Evolutionary conservation across 306 rosid genomes (phyloP).

Genomic region (Rubus parviflorus): DNA sequence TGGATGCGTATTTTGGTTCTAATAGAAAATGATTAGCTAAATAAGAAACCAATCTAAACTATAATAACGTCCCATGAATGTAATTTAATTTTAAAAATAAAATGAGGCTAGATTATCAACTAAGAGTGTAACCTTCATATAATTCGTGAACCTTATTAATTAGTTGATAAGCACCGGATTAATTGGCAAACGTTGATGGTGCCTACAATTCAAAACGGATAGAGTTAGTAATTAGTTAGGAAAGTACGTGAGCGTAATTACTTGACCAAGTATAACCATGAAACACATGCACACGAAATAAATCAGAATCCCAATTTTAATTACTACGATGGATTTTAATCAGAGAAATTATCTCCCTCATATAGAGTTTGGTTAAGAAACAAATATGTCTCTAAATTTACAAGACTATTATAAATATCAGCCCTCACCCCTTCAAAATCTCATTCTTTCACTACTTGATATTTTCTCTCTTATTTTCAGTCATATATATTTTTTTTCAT

Average conservation of each 20-base stretch:
- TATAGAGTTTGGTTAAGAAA: too few species aligned
- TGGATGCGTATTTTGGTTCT: neutral
- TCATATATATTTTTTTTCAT: neutral
- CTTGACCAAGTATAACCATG: neutral
- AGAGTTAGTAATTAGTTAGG: too few species aligned
- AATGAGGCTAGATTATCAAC: neutral
- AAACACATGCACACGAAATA: too few species aligned
- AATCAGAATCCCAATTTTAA: too few species aligned
- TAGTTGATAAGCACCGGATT: neutral
- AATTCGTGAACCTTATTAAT: neutral
- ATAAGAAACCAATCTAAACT: neutral
- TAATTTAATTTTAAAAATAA: too few species aligned
- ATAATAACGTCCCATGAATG: neutral
- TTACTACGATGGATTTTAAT: too few species aligned
- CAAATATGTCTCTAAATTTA: neutral
- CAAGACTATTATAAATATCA: constrained; percentile 12
- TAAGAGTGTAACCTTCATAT: neutral
- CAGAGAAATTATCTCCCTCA: too few species aligned
- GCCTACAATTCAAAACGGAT: neutral
- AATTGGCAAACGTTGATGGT: neutral
- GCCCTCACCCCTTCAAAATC: neutral
- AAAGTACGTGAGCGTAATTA: too few species aligned
- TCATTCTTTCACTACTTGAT: neutral
- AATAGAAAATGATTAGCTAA: neutral
- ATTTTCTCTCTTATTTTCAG: constrained; percentile 2